phyloP scores from a whole-genome alignment of 2,329 filamentous ascomycete genomes.

The Hymenoscyphus occultus region DNA sequence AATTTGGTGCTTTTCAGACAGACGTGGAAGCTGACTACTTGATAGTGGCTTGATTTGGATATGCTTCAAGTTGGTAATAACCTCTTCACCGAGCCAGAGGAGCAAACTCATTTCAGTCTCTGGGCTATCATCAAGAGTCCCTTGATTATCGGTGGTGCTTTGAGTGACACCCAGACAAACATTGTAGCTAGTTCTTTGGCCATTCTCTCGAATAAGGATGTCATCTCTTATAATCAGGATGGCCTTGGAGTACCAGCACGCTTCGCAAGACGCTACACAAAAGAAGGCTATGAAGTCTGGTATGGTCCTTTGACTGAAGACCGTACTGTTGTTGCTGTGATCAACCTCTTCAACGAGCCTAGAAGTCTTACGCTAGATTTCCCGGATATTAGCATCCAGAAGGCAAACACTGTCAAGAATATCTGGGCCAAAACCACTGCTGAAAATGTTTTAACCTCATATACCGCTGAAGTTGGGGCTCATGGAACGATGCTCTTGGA shows the following conservation, averaged over 20 bases:
- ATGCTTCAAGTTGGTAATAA: slow-evolving; percentile 42
- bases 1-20: not conserved
- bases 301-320: slow-evolving; percentile 25
- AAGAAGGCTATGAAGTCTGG: slow-evolving; percentile 32
- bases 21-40: not conserved
- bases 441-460: slow-evolving; percentile 25
- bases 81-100: slow-evolving; percentile 38
- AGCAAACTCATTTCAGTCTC: slow-evolving; percentile 42
- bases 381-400: slow-evolving; percentile 29
- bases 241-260: slow-evolving; percentile 27
- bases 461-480: slow-evolving; percentile 22
- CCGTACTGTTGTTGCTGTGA: slow-evolving; percentile 27
- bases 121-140: slow-evolving; percentile 42
- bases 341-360: slow-evolving; percentile 23
- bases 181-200: slow-evolving; percentile 20
- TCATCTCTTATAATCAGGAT: slow-evolving; percentile 32
- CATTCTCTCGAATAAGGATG: slow-evolving; percentile 27
- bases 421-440: slow-evolving; percentile 24
- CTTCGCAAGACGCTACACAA: slow-evolving; percentile 28
- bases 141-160: slow-evolving; percentile 28
- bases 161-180: slow-evolving; percentile 25
- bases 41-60: slow-evolving; percentile 42
- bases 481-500: slow-evolving; percentile 31
- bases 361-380: slow-evolving; percentile 27
- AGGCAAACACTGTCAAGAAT: slow-evolving; percentile 25